phyloP scores from a whole-genome alignment of 805 yeast species.

The Teunomyces kruisii region DNA sequence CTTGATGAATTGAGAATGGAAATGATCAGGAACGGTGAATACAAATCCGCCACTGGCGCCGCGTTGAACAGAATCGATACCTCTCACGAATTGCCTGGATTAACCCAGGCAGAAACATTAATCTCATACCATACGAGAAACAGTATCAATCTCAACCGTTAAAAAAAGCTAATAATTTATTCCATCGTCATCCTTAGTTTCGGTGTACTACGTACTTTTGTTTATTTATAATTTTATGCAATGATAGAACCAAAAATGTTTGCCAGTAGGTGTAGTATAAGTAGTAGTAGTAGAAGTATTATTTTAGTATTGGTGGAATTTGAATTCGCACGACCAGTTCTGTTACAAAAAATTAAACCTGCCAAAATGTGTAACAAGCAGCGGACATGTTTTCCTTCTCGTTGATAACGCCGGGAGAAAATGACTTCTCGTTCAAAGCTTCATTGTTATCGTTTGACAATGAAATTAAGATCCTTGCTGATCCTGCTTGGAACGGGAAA shows the following conservation, averaged over 20 bases:
- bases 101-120: constrained; percentile 49
- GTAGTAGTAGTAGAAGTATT: background rate
- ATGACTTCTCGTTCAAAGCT: constrained; percentile 38
- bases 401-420: constrained; percentile 28
- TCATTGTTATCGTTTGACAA: constrained; percentile 57
- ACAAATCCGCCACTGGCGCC: constrained; percentile 29
- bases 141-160: constrained; percentile 30
- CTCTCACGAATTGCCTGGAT: constrained; percentile 49
- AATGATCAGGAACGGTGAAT: constrained; percentile 41
- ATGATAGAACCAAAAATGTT: background rate
- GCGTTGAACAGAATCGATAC: constrained; percentile 44
- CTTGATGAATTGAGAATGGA: constrained; percentile 35
- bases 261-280: background rate
- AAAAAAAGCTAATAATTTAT: background rate
- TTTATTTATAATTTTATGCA: background rate
- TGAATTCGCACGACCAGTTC: background rate
- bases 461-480: constrained; percentile 57
- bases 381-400: constrained; percentile 37
- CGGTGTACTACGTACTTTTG: background rate
- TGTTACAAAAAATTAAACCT: background rate
- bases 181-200: constrained; percentile 1
- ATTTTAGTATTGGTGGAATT: background rate
- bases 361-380: background rate
- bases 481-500: constrained; percentile 73
- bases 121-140: constrained; percentile 43